Evolutionary conservation across 768 basidiomycete species (phyloP), one percentile per base, ranked within the genome.

Genomic region (Mycena metata): DNA sequence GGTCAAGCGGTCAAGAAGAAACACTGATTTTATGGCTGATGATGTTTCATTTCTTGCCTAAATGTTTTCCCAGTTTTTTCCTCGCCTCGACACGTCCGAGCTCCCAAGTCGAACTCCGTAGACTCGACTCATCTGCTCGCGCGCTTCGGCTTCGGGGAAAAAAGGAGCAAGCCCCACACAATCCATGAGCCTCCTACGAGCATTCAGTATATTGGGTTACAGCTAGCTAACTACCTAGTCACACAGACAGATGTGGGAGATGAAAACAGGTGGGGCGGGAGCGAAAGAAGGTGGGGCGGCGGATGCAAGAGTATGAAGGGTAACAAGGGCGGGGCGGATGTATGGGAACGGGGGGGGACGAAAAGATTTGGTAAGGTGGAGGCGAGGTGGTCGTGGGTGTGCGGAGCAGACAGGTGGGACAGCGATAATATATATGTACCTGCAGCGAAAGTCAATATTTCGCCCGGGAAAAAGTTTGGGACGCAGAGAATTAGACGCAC

Each of bases 201-300:
- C 39, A 60, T 69, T 69, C 64, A 65, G 64, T 69, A 69, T 69
- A 69, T 69, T 69, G 24, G 59, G 69, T 66, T 69, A 69, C 69
- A 69, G 60, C 47, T 58, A 54, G 60, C 41, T 58, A 54, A 66
- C 69, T 69, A 69, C 69, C 59, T 69, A 69, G 46, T 65, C 69
- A 65, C 69, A 69, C 69, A 69, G 63, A 66, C 69, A 69, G 63
- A 66, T 66, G 54, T n/a, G 54, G 42, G 33, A 67, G 59, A 69
- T 47, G 64, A 26, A 56, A 45, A 64, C 15, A 33, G 39, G 30
- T 30, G 30, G 39, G 36, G 57, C 46, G 57, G 8, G 64, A 12
- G 64, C 47, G 56, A 57, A 49, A 49, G 55, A 51, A 56, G 64
- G 5, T 39, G 36, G 64, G 8, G 47, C 19, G 30, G 43, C 30